Conservation (phyloP, 2,329 filamentous ascomycete species). For the Aspergillus ruber region DNA sequence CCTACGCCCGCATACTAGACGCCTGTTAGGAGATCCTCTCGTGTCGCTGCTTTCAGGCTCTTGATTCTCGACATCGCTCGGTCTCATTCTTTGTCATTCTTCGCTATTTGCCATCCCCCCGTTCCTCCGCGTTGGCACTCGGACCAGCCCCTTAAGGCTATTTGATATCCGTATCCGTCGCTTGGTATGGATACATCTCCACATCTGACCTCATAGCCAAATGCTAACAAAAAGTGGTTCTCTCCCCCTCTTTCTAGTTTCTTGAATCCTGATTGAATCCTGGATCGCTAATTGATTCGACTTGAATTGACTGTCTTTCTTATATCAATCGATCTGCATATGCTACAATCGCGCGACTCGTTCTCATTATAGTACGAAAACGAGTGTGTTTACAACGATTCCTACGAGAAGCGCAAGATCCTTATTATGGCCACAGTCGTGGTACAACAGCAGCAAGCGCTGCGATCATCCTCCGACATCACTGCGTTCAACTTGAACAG, state of each 20-base stretch:
- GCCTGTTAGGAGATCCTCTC: too few species aligned
- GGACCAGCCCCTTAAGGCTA: background rate
- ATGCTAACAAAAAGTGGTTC: background rate
- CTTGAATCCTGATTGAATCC: background rate
- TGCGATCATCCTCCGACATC: slow-evolving; percentile 38
- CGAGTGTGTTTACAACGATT: background rate
- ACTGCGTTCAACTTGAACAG: slow-evolving; percentile 53
- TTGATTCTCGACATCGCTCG: too few species aligned
- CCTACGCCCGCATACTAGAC: too few species aligned
- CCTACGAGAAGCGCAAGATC: background rate
- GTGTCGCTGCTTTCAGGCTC: too few species aligned
- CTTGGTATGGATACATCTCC: background rate
- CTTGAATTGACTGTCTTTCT: background rate
- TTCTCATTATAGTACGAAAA: background rate
- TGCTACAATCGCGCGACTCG: background rate
- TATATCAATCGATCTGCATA: background rate
- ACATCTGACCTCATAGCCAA: background rate
- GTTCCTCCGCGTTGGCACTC: background rate
- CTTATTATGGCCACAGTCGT: slow-evolving; percentile 41
- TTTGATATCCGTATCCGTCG: background rate
- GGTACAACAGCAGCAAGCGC: slow-evolving; percentile 42
- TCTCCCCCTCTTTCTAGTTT: too few species aligned
- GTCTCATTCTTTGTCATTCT: background rate
- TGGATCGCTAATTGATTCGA: background rate
- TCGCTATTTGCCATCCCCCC: background rate